These are phyloP conservation scores for Leishmania lainsoni DNA, from an alignment of 208 protist genomes.

Conservation along the genomic window DNA sequence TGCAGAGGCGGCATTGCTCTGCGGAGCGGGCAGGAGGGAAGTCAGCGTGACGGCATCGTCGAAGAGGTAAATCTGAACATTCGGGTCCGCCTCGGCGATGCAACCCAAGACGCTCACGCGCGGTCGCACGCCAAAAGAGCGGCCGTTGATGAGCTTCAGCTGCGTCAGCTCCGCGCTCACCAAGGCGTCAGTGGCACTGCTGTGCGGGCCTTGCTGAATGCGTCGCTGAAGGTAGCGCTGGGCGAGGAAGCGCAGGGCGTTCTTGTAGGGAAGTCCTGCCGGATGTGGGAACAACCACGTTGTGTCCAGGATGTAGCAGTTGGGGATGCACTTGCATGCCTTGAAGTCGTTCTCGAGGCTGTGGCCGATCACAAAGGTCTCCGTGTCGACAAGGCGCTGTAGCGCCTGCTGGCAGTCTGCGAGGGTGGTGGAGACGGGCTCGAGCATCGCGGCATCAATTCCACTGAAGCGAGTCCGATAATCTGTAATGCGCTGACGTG, in stretches of 20 bases:
- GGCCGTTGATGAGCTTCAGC: constrained; percentile 84
- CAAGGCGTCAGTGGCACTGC: constrained; percentile 85
- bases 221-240: constrained; percentile 69
- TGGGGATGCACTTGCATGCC: constrained; percentile 82
- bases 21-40: constrained; percentile 9
- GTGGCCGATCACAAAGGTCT: constrained; percentile 93
- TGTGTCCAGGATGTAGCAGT: constrained; percentile 87
- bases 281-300: constrained; percentile 91
- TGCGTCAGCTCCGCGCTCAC: constrained; percentile 80
- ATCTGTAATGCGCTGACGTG: constrained; percentile 68
- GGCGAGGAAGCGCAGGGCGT: constrained; percentile 82
- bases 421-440: constrained; percentile 66
- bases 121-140: constrained; percentile 63
- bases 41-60: constrained; percentile 43
- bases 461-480: constrained; percentile 93
- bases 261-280: constrained; percentile 80
- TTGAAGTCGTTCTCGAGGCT: constrained; percentile 95
- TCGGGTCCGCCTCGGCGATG: constrained; percentile 30
- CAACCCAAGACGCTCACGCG: constrained; percentile 64
- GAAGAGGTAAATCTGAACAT: constrained; percentile 57
- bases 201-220: constrained; percentile 90
- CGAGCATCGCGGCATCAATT: constrained; percentile 80
- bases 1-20: background rate
- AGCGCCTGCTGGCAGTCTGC: constrained; percentile 77
- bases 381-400: constrained; percentile 46